Conservation (phyloP, 2,329 filamentous ascomycete species). For the Botrytis sinoallii region DNA sequence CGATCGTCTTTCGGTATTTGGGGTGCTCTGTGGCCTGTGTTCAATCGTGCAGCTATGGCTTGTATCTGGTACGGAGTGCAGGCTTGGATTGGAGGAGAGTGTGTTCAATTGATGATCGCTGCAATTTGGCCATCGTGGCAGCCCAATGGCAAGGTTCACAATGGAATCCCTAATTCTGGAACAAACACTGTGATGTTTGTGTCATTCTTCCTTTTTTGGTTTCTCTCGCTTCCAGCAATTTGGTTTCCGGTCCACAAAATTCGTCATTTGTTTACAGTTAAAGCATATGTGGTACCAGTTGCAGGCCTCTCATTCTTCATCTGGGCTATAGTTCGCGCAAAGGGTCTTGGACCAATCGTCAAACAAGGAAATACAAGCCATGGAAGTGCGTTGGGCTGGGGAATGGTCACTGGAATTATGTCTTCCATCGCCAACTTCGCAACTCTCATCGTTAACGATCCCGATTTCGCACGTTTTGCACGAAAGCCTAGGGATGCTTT, state of each 20-base stretch:
- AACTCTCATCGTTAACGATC: constrained; percentile 75
- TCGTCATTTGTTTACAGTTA: constrained; percentile 86
- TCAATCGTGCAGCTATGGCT: constrained; percentile 79
- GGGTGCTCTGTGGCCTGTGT: constrained; percentile 84
- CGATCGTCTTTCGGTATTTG: constrained; percentile 83
- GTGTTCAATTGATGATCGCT: constrained; percentile 84
- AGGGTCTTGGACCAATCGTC: constrained; percentile 80
- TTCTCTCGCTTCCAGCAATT: constrained; percentile 74
- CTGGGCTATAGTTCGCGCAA: constrained; percentile 79
- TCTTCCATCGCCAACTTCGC: constrained; percentile 87
- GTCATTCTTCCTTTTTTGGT: constrained; percentile 86
- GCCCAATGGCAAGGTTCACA: constrained; percentile 52
- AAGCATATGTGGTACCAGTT: constrained; percentile 77
- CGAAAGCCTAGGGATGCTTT: constrained; percentile 71
- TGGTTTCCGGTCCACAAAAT: constrained; percentile 90
- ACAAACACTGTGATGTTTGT: constrained; percentile 73
- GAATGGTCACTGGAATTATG: constrained; percentile 83
- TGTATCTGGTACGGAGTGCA: constrained; percentile 89
- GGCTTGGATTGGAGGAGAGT: constrained; percentile 78
- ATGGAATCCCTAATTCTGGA: constrained; percentile 65
- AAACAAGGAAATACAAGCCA: constrained; percentile 59
- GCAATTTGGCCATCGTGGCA: constrained; percentile 66
- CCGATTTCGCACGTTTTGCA: constrained; percentile 84
- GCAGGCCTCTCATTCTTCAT: constrained; percentile 85
- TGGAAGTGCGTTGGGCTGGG: constrained; percentile 74